Percentiles rank a stretch among this genome's conserved stretches.
These are phyloP conservation scores for Aeschynomene evenia DNA, from an alignment of 306 rosid genomes.

Conservation along the genomic window DNA sequence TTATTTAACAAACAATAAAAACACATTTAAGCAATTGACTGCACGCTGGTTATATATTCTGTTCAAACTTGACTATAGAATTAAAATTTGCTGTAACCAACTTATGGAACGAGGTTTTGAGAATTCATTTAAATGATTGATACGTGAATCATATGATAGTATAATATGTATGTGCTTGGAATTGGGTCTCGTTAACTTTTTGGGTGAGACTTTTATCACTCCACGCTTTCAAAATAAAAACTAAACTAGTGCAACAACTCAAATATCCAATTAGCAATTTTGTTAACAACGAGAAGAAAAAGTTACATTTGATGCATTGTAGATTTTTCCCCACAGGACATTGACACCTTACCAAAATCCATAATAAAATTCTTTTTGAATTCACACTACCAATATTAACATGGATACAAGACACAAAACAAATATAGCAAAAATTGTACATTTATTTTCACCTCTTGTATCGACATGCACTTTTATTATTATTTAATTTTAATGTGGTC, in stretches of 20 bases:
- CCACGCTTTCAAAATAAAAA: conserved; percentile 16
- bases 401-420: background rate
- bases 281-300: conserved; percentile 34
- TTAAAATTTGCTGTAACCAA: conserved; percentile 33
- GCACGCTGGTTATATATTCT: conserved; percentile 10
- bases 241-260: conserved; percentile 8
- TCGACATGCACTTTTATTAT: too few relatives aligned
- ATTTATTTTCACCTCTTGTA: too few relatives aligned
- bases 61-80: conserved; percentile 12
- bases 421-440: too few relatives aligned
- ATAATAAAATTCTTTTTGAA: background rate
- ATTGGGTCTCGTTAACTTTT: conserved; percentile 17
- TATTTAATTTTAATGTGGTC: too few relatives aligned
- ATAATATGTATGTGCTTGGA: conserved; percentile 21
- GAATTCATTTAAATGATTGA: background rate
- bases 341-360: conserved; percentile 33
- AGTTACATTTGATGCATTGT: conserved; percentile 19
- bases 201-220: conserved; percentile 33
- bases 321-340: conserved; percentile 32
- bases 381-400: background rate
- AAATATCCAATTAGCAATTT: conserved; percentile 38
- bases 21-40: conserved; percentile 28
- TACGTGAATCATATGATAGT: too few relatives aligned
- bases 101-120: conserved; percentile 3
- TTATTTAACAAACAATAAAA: conserved; percentile 17